Base-by-base conservation (phyloP, 495 filamentous ascomycete species). In the Penicillium bialowiezense region DNA sequence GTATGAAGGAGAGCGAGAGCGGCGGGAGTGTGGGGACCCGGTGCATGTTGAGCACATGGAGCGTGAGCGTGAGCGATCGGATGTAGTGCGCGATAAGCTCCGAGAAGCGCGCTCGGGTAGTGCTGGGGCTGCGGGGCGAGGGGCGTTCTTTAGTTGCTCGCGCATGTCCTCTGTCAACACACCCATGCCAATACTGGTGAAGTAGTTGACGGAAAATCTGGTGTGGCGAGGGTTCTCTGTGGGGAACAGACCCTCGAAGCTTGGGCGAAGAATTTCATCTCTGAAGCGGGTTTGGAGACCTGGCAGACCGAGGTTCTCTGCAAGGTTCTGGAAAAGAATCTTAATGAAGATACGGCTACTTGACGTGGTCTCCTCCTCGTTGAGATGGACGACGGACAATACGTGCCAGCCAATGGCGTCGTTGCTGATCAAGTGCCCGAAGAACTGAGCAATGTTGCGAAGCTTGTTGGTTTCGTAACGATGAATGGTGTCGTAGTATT, bases 161-260 rank as follows among this genome's bases (percentile, higher is more conserved):
- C 93, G 83, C 92, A 97, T 96, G 55, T 90, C 88, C 55, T 97
- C 95, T 10, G 93, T 99, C 54, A 99, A 71, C 24, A 78, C 82
- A 67, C 93, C 93, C 85, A 99, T 91, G 50, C 90, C 90, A 64
- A 99, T 92, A 56, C 88, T 90, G 7, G 93, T 99, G 68, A 97
- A 97, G 72, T 95, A 99, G 67, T 99, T 99, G 82, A 97, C 95
- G 15, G 92, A 89, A 75, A 99, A 99, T 35, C 93, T 84, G 12
- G 89, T 92, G 67, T 96, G 90, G 48, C 87, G 82, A 7, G 89
- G 83, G 59, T 92, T 89, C 60, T 97, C 90, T 31, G 62, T 61
- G 0, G 93, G 95, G 79, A 99, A 99, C 7, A 99, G 71, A 41
- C 95, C 92, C 23, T 86, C 79, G 50, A 95, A 85, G 59, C 82